phyloP scores from a whole-genome alignment of 352 stramenopile species.

The Globisporangium spinosum region DNA sequence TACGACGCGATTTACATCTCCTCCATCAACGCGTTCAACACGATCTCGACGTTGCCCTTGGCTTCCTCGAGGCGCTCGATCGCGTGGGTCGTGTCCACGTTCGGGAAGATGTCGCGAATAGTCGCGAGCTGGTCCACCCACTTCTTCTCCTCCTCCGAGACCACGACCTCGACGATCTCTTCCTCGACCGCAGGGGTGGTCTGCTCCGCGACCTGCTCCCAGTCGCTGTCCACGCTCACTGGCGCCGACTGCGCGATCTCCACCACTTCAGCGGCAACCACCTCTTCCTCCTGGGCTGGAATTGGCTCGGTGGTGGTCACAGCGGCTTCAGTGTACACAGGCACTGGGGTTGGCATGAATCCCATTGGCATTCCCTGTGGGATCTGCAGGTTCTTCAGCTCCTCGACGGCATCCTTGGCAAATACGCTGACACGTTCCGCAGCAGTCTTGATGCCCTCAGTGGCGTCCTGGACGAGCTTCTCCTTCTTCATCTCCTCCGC shows the following conservation, averaged over 20 bases:
- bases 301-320: conserved; percentile 18
- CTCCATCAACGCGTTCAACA: conserved; percentile 81
- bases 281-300: conserved; percentile 26
- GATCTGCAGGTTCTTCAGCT: conserved; percentile 56
- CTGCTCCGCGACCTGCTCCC: conserved; percentile 57
- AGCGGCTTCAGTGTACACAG: conserved; percentile 25
- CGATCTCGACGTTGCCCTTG: conserved; percentile 80
- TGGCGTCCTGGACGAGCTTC: conserved; percentile 17
- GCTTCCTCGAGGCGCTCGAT: conserved; percentile 74
- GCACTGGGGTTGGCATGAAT: conserved; percentile 5
- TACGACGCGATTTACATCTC: conserved; percentile 44
- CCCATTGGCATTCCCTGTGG: conserved; percentile 4
- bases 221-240: conserved; percentile 52
- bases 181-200: conserved; percentile 25
- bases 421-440: conserved; percentile 37
- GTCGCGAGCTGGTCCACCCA: conserved; percentile 67
- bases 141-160: conserved; percentile 74
- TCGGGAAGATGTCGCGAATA: conserved; percentile 75
- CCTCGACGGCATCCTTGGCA: conserved; percentile 66
- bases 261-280: conserved; percentile 22
- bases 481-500: conserved; percentile 60
- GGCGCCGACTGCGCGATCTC: conserved; percentile 21
- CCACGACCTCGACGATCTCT: conserved; percentile 35
- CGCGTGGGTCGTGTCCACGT: conserved; percentile 35
- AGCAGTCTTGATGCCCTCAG: conserved; percentile 13